Evolutionary conservation across 106 monocot species (phyloP), one percentile per base, ranked within the genome.

Genomic region (Triglochin maritima): DNA sequence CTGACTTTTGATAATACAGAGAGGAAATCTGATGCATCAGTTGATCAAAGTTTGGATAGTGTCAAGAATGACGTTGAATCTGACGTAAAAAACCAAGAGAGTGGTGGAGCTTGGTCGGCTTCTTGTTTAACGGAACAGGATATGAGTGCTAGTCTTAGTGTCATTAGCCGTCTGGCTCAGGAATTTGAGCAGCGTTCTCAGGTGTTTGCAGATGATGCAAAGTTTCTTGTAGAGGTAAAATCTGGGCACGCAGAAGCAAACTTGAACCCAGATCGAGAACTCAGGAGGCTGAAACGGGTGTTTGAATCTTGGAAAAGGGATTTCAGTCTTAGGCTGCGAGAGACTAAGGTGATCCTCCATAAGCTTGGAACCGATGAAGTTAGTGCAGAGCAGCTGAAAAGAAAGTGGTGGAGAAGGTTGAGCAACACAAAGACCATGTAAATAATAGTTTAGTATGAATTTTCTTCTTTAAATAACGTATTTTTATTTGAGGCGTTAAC

Each of bases 261-360:
- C 58, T 14, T 89, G 62, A 84, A 93, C 44, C 93, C 86, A 1
- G 88, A 93, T 9, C 71, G 72, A 50, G 93, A 93, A 60, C 74
- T 93, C 60, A 81, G 81, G 63, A 79, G 78, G 64, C 57, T 93
- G 59, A 93, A 93, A 54, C 75, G 79, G 73, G 81, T 65, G 44
- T 93, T 93, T 52, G 93, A 88, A 3, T 13, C 55, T 2, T 93
- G 93, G 93, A 93, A 81, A 68, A 93, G 89, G 77, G 93, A 93
- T 60, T 93, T 77, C 68, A 68, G 56, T 7, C 0, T 72, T 44
- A 65, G 92, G 17, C 68, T 88, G 44, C 66, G 83, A 6, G 86
- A 89, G 64, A 86, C 86, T 9, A 76, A 63, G 29, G 62, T 62
- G 11, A 50, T 76, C 17, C 43, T 76, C 13, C 60, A 62, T 17